Evolutionary conservation across 2,329 filamentous ascomycete genomes (phyloP).

Genomic region (Epichloe sibirici): DNA sequence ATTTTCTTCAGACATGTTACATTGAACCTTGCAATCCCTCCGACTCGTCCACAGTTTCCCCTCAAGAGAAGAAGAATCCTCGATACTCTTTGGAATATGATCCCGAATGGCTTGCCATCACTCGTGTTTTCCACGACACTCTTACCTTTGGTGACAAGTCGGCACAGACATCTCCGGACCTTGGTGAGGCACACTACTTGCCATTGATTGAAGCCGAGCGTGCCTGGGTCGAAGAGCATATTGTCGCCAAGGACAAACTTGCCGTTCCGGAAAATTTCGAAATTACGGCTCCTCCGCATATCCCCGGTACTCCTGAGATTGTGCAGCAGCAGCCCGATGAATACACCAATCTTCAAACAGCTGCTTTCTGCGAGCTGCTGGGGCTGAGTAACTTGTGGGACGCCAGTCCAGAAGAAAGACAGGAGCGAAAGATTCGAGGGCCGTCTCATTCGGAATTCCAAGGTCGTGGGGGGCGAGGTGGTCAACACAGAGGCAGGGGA

Average conservation of each 20-base stretch:
- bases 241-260: slow-evolving; percentile 51
- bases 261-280: slow-evolving; percentile 67
- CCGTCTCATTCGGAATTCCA: slow-evolving; percentile 33
- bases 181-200: slow-evolving; percentile 56
- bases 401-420: slow-evolving; percentile 58
- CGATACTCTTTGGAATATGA: slow-evolving; percentile 67
- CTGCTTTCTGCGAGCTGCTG: slow-evolving; percentile 66
- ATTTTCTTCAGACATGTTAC: slow-evolving; percentile 71
- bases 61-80: slow-evolving; percentile 9
- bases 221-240: slow-evolving; percentile 68
- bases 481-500: slow-evolving; percentile 8
- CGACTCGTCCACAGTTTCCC: slow-evolving; percentile 13
- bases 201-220: slow-evolving; percentile 57
- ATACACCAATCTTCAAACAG: slow-evolving; percentile 79
- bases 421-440: slow-evolving; percentile 42
- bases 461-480: slow-evolving; percentile 22
- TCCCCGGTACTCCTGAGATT: slow-evolving; percentile 41
- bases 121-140: slow-evolving; percentile 60
- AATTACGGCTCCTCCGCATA: slow-evolving; percentile 61
- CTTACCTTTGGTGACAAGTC: slow-evolving; percentile 50
- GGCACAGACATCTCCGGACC: slow-evolving; percentile 42
- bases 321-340: slow-evolving; percentile 58
- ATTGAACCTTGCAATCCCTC: slow-evolving; percentile 35
- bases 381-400: slow-evolving; percentile 66
- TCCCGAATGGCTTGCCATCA: slow-evolving; percentile 90